These are phyloP conservation scores for Blyttiomyces sp. DNA, from an alignment of 371 early-diverging fungal species.

Conservation along the genomic window DNA sequence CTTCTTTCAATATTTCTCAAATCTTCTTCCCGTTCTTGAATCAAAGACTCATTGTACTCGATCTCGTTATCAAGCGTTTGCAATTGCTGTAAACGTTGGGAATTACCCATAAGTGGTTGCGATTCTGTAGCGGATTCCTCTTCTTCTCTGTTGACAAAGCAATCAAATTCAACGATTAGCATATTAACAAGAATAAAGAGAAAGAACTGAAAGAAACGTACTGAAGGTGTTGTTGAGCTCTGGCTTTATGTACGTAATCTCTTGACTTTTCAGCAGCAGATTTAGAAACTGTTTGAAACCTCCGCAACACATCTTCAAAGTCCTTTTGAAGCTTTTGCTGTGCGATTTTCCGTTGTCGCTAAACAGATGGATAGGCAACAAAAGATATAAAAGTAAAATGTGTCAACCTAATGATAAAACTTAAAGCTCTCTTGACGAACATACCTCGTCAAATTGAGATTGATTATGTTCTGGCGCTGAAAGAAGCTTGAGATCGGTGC, in stretches of 20 bases:
- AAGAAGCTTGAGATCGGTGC: constrained; percentile 63
- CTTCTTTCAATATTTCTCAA: constrained; percentile 89
- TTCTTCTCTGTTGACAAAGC: constrained; percentile 49
- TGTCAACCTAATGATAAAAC: background rate
- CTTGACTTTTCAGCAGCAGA: constrained; percentile 81
- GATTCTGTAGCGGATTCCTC: constrained; percentile 45
- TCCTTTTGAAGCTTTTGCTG: constrained; percentile 87
- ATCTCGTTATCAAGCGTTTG: constrained; percentile 80
- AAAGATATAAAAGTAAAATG: too few relatives aligned
- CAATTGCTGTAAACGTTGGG: constrained; percentile 50
- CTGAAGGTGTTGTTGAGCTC: constrained; percentile 44
- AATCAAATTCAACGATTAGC: background rate
- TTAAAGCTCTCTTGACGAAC: too few relatives aligned
- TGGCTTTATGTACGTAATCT: constrained; percentile 76
- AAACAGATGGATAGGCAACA: background rate
- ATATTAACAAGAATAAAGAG: background rate
- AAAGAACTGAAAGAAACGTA: too few relatives aligned
- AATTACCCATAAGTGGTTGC: constrained; percentile 62
- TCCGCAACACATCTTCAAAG: constrained; percentile 79
- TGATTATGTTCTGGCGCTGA: constrained; percentile 12
- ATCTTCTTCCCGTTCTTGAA: constrained; percentile 90
- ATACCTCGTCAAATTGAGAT: constrained; percentile 26
- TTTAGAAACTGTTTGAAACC: constrained; percentile 80
- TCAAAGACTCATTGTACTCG: constrained; percentile 87
- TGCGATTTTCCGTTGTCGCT: constrained; percentile 72